Conservation (phyloP, 805 yeast species). For the Nakazawaea populi region DNA sequence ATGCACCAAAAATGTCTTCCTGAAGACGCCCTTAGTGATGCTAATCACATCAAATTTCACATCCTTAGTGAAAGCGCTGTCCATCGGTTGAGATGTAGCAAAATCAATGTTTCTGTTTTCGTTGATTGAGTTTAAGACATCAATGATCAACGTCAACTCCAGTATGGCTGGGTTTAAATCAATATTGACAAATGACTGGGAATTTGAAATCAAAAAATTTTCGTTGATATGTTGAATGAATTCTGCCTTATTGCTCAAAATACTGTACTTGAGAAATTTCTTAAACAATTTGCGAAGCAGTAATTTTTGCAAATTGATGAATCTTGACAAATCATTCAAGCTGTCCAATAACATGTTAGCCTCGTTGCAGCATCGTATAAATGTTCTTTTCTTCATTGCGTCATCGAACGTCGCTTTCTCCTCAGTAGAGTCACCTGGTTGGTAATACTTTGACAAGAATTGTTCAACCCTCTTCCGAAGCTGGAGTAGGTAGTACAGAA, state of each 20-base stretch:
- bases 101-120: background rate
- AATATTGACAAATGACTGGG: constrained; percentile 52
- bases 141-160: constrained; percentile 51
- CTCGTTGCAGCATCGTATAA: constrained; percentile 26
- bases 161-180: constrained; percentile 58
- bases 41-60: constrained; percentile 30
- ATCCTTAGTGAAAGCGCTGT: constrained; percentile 11
- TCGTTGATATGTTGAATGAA: constrained; percentile 25
- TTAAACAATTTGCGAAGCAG: constrained; percentile 70
- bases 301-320: constrained; percentile 66
- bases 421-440: background rate
- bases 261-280: constrained; percentile 50
- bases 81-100: constrained; percentile 4
- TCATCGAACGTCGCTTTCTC: background rate
- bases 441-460: background rate
- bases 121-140: constrained; percentile 27
- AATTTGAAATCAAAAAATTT: constrained; percentile 27
- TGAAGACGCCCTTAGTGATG: constrained; percentile 27
- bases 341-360: constrained; percentile 39
- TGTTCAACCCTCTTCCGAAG: constrained; percentile 8
- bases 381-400: constrained; percentile 14
- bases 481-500: constrained; percentile 39
- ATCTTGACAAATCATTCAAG: constrained; percentile 62
- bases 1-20: constrained; percentile 49
- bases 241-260: constrained; percentile 24